A percentile compares a stretch with the other conserved stretches of the same genome.
These are phyloP conservation scores for Entomortierella chlamydospora DNA, from an alignment of 192 early-diverging fungal genomes.

Conservation along the genomic window DNA sequence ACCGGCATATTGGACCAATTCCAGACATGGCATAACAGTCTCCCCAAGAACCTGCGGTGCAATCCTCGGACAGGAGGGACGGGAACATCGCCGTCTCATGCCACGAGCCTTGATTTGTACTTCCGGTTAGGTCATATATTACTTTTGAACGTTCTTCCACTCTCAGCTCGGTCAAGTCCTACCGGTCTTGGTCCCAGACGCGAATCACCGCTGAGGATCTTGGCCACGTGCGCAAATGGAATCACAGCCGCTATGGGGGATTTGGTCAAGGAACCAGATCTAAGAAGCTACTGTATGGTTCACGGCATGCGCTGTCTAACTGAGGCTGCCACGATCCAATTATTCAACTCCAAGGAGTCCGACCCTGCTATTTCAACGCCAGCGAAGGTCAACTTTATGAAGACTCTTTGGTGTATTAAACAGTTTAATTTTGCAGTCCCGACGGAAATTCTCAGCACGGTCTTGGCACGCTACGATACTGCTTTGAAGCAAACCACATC, in stretches of 20 bases:
- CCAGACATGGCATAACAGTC: constrained; percentile 12
- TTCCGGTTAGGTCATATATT: constrained; percentile 41
- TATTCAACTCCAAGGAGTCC: constrained; percentile 24
- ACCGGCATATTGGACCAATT: constrained; percentile 21
- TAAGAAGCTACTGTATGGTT: constrained; percentile 19
- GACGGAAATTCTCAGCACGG: not conserved
- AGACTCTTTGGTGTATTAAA: constrained; percentile 41
- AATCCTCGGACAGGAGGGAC: not conserved
- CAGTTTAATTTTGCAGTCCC: constrained; percentile 39
- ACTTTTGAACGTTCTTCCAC: constrained; percentile 33
- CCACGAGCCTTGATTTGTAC: constrained; percentile 23
- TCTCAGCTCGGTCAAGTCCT: constrained; percentile 26
- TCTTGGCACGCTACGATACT: constrained; percentile 17
- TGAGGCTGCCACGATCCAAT: constrained; percentile 40
- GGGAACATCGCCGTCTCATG: constrained; percentile 1
- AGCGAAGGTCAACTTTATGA: constrained; percentile 49
- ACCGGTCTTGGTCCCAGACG: constrained; percentile 45
- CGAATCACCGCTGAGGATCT: constrained; percentile 29
- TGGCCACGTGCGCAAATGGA: constrained; percentile 43
- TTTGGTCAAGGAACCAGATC: constrained; percentile 15
- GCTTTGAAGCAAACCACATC: not conserved
- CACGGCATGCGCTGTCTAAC: constrained; percentile 30
- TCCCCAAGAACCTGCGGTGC: constrained; percentile 22
- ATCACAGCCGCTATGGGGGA: constrained; percentile 42
- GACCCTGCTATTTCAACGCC: constrained; percentile 51